Base-by-base conservation (phyloP, 192 early-diverging fungal species). In the Coemansia sp. region DNA sequence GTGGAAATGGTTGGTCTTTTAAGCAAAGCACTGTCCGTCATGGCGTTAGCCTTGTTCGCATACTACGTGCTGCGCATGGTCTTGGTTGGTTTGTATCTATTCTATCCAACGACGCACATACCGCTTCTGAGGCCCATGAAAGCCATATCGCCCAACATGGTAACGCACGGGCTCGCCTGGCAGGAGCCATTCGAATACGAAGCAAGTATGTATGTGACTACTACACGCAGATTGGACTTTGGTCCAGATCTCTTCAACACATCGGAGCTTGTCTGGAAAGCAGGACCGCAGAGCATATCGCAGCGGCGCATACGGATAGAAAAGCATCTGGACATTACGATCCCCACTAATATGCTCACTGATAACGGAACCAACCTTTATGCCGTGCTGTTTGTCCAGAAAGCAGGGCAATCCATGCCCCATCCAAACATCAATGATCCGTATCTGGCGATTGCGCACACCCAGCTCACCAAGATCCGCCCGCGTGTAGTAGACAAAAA, bases 71-170 rank as follows among this genome's bases (percentile, higher is more conserved):
- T 43, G 31, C 45, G 48, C 30, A 59, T 82, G 28, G 49, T 40
- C 20, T 43, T 60, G 1, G 51, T 77, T 10, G 52, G 63, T 3
- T 31, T 82, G 20, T 26, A 52, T 39, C 39, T 82, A n/a, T 77
- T 82, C 45, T 82, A 82, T 55, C 79, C 79, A 8, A 63, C 71
- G 5, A 70, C 63, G 25, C 67, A 77, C 45, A 70, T 82, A 34
- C 79, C 79, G 21, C 34, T 82, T 28, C 13, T 82, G 2, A 77
- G 66, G 58, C 67, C 70, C 21, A 45, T 56, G 21, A 58, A 55
- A 9, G 7, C 33, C 40, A 23, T 48, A 48, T 56, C 60, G 10
- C 51, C 60, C 9, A 55, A 40, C 16, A 46, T 34, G 26, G 16
- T 46, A 4, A 25, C 62, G 48, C 74, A 77, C 60, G 28, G 21